These are phyloP conservation scores for Gossypium australe DNA, from an alignment of 345 rosid genomes.

Conservation along the genomic window DNA sequence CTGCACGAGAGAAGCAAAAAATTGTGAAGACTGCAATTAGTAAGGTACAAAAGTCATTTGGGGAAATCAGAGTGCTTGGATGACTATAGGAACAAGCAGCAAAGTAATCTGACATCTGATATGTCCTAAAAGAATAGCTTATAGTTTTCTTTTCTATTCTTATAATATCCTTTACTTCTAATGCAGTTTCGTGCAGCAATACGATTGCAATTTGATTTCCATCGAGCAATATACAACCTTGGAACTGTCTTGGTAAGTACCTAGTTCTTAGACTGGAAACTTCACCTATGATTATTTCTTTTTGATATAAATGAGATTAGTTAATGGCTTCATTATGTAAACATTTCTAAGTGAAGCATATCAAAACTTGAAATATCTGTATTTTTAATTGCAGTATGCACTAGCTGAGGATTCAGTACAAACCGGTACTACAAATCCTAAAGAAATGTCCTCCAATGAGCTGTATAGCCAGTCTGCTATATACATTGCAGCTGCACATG, in stretches of 20 bases:
- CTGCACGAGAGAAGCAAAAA: conserved; percentile 85
- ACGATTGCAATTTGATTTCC: conserved; percentile 93
- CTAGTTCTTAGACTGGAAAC: neutral
- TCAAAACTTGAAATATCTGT: conserved; percentile 6
- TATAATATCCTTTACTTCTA: conserved; percentile 6
- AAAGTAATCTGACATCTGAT: conserved; percentile 25
- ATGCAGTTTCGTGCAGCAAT: conserved; percentile 96
- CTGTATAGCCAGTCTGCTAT: conserved; percentile 95
- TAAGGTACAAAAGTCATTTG: conserved; percentile 58
- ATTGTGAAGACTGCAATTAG: conserved; percentile 94
- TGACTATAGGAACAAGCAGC: conserved; percentile 24
- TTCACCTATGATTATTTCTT: neutral
- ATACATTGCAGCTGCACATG: conserved; percentile 98
- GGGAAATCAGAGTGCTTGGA: conserved; percentile 24
- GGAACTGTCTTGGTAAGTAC: conserved; percentile 94
- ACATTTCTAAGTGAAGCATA: neutral
- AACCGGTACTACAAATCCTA: conserved; percentile 55
- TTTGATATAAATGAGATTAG: neutral
- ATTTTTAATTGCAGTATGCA: conserved; percentile 10
- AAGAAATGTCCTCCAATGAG: conserved; percentile 81
- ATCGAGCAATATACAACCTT: conserved; percentile 96
- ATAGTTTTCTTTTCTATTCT: conserved; percentile 12
- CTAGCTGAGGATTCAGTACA: conserved; percentile 89
- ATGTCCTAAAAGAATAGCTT: conserved; percentile 13
- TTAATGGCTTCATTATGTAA: neutral